Base-by-base conservation (phyloP, 371 early-diverging fungal species). In the Actinomucor elegans region DNA sequence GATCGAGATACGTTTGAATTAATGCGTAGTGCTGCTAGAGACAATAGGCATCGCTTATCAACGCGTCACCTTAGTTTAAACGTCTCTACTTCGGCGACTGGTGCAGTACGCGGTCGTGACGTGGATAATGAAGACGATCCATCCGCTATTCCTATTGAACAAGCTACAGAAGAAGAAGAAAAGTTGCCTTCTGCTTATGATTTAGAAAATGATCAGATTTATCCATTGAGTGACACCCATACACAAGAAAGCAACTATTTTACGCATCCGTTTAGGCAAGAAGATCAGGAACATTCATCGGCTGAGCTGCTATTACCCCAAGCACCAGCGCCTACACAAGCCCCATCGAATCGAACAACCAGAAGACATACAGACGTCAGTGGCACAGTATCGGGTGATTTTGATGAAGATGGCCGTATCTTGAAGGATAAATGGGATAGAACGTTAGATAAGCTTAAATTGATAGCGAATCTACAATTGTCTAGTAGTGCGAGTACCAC, bases 401-500 rank as follows among this genome's bases (percentile, higher is more conserved):
- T 37, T 38, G 52, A 35, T 8, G 50, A 46, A n/a, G 52, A 60
- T 14, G 27, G 36, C 3, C 54, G 31, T 12, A 32, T 49, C 6
- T 29, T 65, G 4, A 66, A 64, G 18, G 52, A 61, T 28, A 60
- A 66, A 28, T 77, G 77, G 77, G 71, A 68, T 33, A 57, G 63
- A 28, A 77, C 71, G 1, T 34, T 71, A 4, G 74, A 77, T 41
- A 69, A 59, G 24, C 29, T 77, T 7, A 64, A 63, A 33, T 36
- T 69, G 42, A 69, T 75, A 24, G 48, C 71, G 0, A 46, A 63
- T 27, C 38, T 69, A 7, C 63, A 67, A 17, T 44, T 32, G 1
- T 42, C 49, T 1, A 32, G 54, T n/a, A 14, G 35, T 26, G 12
- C 17, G 10, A n/a, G 27, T 12, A 10, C 17, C 24, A 24, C 48